Evolutionary conservation across 306 rosid species (phyloP), one percentile per base, ranked within the genome.

Genomic region (Ammopiptanthus mongolicus): DNA sequence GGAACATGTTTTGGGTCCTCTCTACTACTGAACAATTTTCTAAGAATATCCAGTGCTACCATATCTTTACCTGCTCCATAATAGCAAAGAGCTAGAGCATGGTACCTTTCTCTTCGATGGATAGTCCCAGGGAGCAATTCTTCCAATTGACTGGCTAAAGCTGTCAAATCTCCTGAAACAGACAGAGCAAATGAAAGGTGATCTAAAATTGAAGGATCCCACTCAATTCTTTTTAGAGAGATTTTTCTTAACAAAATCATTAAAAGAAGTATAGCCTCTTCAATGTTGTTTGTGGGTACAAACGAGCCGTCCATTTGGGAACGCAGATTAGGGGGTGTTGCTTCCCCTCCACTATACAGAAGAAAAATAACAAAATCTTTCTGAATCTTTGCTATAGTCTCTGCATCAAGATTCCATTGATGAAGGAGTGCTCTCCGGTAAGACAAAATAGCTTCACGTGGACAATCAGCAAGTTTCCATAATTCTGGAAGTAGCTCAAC

Each of bases 151-250:
- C 67, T 81, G 62, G 98, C 99, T 79, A 92, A 86, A 83, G 88
- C 80, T 28, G 80, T 82, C 76, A 88, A 75, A 77, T 88, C 90
- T 58, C 97, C 99, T 17, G 99, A 84, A 80, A 96, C 78, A 68
- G 97, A 87, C 14, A 96, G 74, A 51, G 97, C 98, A 84, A 85
- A 96, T 15, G 96, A 86, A 65, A 96, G 99, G 78, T 92, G 97
- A 79, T 90, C 91, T 81, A 92, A 77, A 84, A 92, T 89, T 66
- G 99, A 96, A 50, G 93, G 97, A 83, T 96, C 99, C 99, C 99
- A 92, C 61, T 86, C 87, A 75, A 92, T 96, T 89, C 81, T 89
- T 48, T 82, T 83, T 11, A 88, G 88, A 82, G 86, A 52, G 73
- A 80, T 74, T 75, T 96, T 91, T 74, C 91, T 89, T 42, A 92